phyloP scores from a whole-genome alignment of 305 asterid species.

The Plantago lanceolata region DNA sequence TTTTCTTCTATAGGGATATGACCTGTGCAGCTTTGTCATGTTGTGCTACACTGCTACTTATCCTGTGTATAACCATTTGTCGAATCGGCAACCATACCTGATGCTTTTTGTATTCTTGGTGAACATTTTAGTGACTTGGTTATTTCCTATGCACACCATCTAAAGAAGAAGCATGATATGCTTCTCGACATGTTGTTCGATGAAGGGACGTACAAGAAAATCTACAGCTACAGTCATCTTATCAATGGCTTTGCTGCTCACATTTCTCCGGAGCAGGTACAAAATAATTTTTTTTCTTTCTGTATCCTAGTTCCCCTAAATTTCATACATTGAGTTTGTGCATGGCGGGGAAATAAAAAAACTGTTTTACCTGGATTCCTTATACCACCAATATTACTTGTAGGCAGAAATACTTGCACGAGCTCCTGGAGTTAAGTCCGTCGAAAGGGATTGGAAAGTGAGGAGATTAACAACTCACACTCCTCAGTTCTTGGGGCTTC shows the following conservation, averaged over 20 bases:
- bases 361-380: constrained; percentile 32
- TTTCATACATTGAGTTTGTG: constrained; percentile 11
- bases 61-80: constrained; percentile 8
- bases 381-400: constrained; percentile 38
- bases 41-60: constrained; percentile 13
- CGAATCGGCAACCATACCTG: constrained; percentile 7
- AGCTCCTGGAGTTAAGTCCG: constrained; percentile 85
- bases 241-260: constrained; percentile 94
- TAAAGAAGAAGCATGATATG: constrained; percentile 87
- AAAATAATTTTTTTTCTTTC: constrained; percentile 27
- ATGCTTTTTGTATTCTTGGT: constrained; percentile 20
- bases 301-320: not conserved
- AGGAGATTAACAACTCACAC: constrained; percentile 94
- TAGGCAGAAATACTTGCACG: constrained; percentile 86
- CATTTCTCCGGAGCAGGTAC: constrained; percentile 82
- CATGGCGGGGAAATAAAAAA: not conserved
- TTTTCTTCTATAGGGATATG: constrained; percentile 1
- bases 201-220: constrained; percentile 69
- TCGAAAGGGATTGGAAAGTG: constrained; percentile 96
- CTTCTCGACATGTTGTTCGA: constrained; percentile 87
- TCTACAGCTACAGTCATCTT: constrained; percentile 91
- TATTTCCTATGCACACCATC: constrained; percentile 65
- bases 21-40: constrained; percentile 1
- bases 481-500: constrained; percentile 95
- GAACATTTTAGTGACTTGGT: constrained; percentile 59